Conservation (phyloP, 2,329 filamentous ascomycete species). For the Trichoderma sp. region DNA sequence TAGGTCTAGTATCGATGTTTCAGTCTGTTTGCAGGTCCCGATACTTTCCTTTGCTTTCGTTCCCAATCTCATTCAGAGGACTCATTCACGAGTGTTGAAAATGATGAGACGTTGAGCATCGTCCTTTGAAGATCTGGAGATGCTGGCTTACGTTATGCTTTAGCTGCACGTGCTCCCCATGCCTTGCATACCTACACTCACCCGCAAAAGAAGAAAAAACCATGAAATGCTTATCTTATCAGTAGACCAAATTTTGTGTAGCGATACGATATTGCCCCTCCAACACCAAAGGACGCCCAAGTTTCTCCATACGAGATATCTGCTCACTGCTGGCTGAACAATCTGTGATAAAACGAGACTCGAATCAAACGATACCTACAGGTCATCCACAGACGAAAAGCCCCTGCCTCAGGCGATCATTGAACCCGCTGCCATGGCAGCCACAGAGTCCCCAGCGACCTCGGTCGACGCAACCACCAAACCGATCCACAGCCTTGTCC, state of each 20-base stretch:
- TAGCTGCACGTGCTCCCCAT: constrained; percentile 11
- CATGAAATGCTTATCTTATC: constrained; percentile 29
- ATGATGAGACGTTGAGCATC: too few relatives aligned
- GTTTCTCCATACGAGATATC: background rate
- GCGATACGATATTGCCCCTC: constrained; percentile 26
- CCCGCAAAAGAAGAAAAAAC: background rate
- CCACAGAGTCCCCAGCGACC: constrained; percentile 29
- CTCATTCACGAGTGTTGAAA: too few relatives aligned
- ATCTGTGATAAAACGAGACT: background rate
- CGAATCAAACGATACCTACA: background rate
- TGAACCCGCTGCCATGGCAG: constrained; percentile 32
- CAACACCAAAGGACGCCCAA: constrained; percentile 12
- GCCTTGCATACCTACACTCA: background rate
- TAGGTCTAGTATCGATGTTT: too few relatives aligned
- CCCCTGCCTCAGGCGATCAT: too few relatives aligned
- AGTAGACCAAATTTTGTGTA: constrained; percentile 23
- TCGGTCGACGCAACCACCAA: constrained; percentile 55
- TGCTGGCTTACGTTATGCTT: background rate
- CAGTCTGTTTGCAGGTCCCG: too few relatives aligned
- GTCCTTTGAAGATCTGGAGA: background rate
- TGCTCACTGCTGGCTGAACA: background rate
- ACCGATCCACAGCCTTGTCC: constrained; percentile 77
- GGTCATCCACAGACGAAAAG: background rate
- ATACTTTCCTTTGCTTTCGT: too few relatives aligned
- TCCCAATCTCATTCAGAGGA: too few relatives aligned